Base-by-base conservation (phyloP, 495 filamentous ascomycete species). In the Penicillium subrubescens region DNA sequence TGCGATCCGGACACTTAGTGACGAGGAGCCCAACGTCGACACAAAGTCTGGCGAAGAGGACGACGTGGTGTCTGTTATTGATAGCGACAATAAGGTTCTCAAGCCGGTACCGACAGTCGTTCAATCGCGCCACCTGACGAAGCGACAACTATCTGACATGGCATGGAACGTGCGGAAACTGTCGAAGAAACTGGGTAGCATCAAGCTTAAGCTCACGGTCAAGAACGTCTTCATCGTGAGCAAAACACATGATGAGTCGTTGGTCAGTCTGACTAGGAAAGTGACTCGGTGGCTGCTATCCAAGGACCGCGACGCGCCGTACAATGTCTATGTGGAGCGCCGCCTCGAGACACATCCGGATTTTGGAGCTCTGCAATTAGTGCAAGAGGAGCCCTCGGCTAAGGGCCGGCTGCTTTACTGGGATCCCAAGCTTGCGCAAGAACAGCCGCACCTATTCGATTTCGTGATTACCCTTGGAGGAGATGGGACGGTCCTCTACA, bases 401-500 rank as follows among this genome's bases (percentile, higher is more conserved):
- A 72, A 75, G 33, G 82, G 75, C 39, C 83, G 93, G 35, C 73
- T 98, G 46, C 87, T 86, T 52, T 97, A 89, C 75, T 99, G 95
- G 95, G 88, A 85, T 31, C 87, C 89, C 52, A 83, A 89, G 54
- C 86, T 97, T 65, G 96, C 92, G 57, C 79, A 81, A 51, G 84
- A 86, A 27, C 81, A 88, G 54, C 95, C 96, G 1, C 92, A 97
- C 64, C 88, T 87, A 3, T 97, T 97, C 71, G 95, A 99, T 76
- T 93, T 99, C 70, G 89, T 95, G 17, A 82, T 99, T 37, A 96
- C 94, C 0, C 88, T 99, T 4, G 95, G 95, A n/a, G 95, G 95
- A 11, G 95, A 99, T 72, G 95, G 95, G 15, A 99, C 95, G 0
- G 94, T 99, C 34, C 81, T 99, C 34, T 98, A 96, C 71, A 92